Percentiles rank a stretch among this genome's conserved stretches.
Conservation (phyloP, 805 yeast genomes). For the Saccharomycopsis fodiens region DNA sequence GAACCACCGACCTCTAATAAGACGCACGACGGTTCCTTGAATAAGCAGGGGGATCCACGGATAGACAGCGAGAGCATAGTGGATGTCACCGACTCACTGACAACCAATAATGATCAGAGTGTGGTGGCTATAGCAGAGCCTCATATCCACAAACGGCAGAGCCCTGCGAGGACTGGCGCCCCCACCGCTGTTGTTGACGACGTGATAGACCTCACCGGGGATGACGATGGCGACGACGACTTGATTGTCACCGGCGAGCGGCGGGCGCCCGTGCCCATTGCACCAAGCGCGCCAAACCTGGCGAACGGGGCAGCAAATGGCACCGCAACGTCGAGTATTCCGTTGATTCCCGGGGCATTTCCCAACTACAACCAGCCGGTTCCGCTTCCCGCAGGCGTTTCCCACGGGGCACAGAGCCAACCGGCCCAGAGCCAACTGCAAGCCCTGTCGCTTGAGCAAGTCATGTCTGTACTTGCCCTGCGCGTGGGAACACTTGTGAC, state of each 20-base stretch:
- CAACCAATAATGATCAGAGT: too few species aligned
- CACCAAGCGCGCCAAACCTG: not conserved
- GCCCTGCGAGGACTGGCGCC: too few species aligned
- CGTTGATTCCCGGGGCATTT: not conserved
- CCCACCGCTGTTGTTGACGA: too few species aligned
- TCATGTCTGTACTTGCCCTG: not conserved
- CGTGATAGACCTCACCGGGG: constrained; percentile 15
- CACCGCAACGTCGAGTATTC: not conserved
- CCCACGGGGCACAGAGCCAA: constrained; percentile 3
- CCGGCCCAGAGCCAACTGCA: not conserved
- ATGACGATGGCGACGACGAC: constrained; percentile 12
- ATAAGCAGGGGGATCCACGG: too few species aligned
- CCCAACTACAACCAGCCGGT: constrained; percentile 16
- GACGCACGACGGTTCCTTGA: too few species aligned
- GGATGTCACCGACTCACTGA: too few species aligned
- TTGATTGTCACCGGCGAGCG: constrained; percentile 8
- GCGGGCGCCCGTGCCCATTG: not conserved
- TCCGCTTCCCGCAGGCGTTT: constrained; percentile 4
- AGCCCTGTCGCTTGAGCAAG: not conserved
- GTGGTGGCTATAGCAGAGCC: too few species aligned
- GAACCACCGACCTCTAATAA: too few species aligned
- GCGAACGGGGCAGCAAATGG: not conserved
- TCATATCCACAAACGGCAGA: too few species aligned
- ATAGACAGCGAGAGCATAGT: too few species aligned
- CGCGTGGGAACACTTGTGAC: not conserved